Percentiles rank a stretch among this genome's conserved stretches.
Evolutionary conservation across 140 eudicot species (phyloP).

Genomic region (Flaveria floridana): DNA sequence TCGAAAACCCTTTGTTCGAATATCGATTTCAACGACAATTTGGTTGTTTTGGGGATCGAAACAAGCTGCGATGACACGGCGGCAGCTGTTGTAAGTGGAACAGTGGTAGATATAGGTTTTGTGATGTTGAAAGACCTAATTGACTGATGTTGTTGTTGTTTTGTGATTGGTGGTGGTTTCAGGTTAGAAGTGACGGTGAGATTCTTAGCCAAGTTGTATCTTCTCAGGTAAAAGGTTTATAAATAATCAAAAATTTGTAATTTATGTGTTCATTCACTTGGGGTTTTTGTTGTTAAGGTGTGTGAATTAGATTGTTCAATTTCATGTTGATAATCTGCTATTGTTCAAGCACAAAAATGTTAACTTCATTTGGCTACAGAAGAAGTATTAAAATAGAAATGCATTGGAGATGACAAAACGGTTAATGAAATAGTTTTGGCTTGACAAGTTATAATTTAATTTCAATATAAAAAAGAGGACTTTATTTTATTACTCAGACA

Average conservation of each 20-base stretch:
- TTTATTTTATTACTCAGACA: neutral
- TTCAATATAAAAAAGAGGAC: neutral
- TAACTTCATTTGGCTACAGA: neutral
- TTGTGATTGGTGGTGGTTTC: slow-evolving; percentile 23
- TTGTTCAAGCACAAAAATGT: neutral
- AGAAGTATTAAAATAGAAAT: neutral
- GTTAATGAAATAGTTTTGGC: neutral
- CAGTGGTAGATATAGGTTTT: neutral
- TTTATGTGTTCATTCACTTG: slow-evolving; percentile 2
- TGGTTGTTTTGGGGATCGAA: slow-evolving; percentile 82
- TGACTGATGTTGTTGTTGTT: slow-evolving; percentile 2
- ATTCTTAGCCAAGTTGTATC: slow-evolving; percentile 95
- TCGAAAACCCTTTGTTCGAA: slow-evolving; percentile 23
- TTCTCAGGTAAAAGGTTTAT: slow-evolving; percentile 66
- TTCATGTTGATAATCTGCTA: neutral
- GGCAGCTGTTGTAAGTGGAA: slow-evolving; percentile 79
- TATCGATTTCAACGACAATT: slow-evolving; percentile 33
- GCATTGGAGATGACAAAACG: neutral
- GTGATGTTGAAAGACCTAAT: slow-evolving; percentile 14
- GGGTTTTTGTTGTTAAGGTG: neutral
- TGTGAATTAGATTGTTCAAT: too few relatives aligned
- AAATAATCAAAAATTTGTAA: neutral
- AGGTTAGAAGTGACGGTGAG: slow-evolving; percentile 87
- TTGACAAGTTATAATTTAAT: neutral
- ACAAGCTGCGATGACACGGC: slow-evolving; percentile 97